Evolutionary conservation across 495 filamentous ascomycete genomes (phyloP), one percentile per base, ranked within the genome.

Genomic region (Lineolata rhizophorae): DNA sequence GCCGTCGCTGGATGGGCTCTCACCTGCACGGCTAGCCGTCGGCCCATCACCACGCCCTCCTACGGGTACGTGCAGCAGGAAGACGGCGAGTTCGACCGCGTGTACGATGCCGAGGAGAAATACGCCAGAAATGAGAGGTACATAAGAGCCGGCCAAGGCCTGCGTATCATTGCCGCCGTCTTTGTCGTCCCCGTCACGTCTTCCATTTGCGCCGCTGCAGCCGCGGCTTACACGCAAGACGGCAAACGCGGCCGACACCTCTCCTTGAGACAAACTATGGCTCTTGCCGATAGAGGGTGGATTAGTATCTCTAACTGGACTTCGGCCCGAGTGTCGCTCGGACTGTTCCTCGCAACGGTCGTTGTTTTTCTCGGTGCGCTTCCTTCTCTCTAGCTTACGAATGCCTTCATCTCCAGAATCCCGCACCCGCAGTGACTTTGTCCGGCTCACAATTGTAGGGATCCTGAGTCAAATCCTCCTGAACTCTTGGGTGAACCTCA

Each of bases 181-280:
- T 17, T 51, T n/a, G 42, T 37, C 3, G 40, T 54, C 14, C 51
- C 51, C 2, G 29, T 50, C 32, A 44, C 46, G 0, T 47, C 49
- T 2, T 36, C 43, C 2, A 38, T 52, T 14, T 50, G 47, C 35
- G 40, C 49, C 1, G 41, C 38, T 18, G 45, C 47, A 2, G 47
- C 42, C 3, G 47, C 47, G 2, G 30, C 46, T 18, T 54, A 38
- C 18, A 19, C 45, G 11, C 51, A 52, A 37, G 18, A 25, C 17
- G 14, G 18, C 8, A 34, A 34, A 26, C 16, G 3, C 9, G 22
- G 19, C 19, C 15, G 12, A 5, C 4, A 20, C 4, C 22, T 44
- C 22, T 42, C 33, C 12, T 14, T 51, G 4, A 39, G 37, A 10
- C 40, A 53, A 30, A 16, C 39, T 29, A 39, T 45, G 14, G 30